A percentile compares a stretch with the other conserved stretches of the same genome.
Evolutionary conservation across 2,329 filamentous ascomycete species (phyloP).

Genomic region (Alternaria burnsii): DNA sequence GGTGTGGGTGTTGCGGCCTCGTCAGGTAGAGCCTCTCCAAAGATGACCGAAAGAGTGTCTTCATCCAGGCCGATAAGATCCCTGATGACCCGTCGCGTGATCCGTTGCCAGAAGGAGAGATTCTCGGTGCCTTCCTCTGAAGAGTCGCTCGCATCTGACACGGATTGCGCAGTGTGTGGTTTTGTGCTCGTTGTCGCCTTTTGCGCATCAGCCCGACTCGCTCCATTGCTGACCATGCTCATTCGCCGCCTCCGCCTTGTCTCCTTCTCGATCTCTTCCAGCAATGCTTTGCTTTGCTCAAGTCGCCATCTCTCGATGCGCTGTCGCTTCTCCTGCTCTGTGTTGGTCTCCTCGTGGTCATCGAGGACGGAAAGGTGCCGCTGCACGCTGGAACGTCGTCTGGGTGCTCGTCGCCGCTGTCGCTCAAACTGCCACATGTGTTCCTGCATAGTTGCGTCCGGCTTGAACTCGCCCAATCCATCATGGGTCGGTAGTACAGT

Average conservation of each 20-base stretch:
- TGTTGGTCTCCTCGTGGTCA: slow-evolving; percentile 62
- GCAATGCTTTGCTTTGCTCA: slow-evolving; percentile 84
- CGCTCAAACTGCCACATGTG: slow-evolving; percentile 89
- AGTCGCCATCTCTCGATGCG: slow-evolving; percentile 92
- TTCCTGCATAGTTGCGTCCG: slow-evolving; percentile 74
- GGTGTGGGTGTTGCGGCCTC: slow-evolving; percentile 39
- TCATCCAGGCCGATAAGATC: slow-evolving; percentile 94
- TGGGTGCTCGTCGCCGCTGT: slow-evolving; percentile 63
- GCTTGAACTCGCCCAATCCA: slow-evolving; percentile 85
- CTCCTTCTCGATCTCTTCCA: slow-evolving; percentile 90
- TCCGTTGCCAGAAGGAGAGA: slow-evolving; percentile 78
- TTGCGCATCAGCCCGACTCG: slow-evolving; percentile 37
- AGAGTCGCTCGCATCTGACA: slow-evolving; percentile 43
- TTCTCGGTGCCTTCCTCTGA: slow-evolving; percentile 58
- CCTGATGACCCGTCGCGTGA: slow-evolving; percentile 85
- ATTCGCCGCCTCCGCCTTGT: slow-evolving; percentile 73
- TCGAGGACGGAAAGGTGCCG: slow-evolving; percentile 64
- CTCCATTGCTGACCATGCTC: slow-evolving; percentile 63
- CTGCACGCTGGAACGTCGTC: slow-evolving; percentile 66
- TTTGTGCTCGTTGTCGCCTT: slow-evolving; percentile 19
- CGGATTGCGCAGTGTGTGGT: slow-evolving; percentile 26
- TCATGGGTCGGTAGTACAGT: slow-evolving; percentile 91
- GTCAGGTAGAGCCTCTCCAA: slow-evolving; percentile 77
- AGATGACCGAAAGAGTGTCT: slow-evolving; percentile 80
- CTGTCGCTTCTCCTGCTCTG: slow-evolving; percentile 75